Conservation (phyloP, 306 rosid species). For the Cajanus cajan region DNA sequence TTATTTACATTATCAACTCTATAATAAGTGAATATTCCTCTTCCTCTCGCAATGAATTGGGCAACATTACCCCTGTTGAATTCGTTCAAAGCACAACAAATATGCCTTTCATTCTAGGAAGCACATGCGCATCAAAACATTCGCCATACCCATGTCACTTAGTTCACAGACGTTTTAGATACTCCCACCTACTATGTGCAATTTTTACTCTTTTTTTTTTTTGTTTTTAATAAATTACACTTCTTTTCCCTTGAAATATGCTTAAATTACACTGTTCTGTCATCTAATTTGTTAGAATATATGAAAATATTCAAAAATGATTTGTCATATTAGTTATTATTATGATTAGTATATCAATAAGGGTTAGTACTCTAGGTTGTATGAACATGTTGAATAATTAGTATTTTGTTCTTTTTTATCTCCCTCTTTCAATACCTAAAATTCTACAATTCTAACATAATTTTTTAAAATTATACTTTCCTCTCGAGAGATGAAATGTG, state of each 20-base stretch:
- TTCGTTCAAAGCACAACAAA: neutral
- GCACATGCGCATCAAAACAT: neutral
- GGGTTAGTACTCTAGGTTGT: neutral
- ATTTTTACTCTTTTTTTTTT: neutral
- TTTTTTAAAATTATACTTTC: neutral
- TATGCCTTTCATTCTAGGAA: neutral
- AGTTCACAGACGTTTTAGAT: neutral
- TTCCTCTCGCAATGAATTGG: conserved; percentile 14
- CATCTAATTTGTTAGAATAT: neutral
- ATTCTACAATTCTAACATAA: neutral
- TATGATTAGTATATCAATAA: neutral
- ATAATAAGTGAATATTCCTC: conserved; percentile 16
- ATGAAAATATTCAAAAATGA: neutral
- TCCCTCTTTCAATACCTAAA: neutral
- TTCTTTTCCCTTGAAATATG: neutral
- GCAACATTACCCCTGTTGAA: neutral
- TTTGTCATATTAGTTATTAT: neutral
- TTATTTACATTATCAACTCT: conserved; percentile 1
- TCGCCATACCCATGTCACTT: neutral
- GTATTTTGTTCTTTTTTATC: neutral
- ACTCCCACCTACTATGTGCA: neutral
- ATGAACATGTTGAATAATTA: neutral
- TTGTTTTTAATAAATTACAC: neutral
- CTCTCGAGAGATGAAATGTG: neutral
- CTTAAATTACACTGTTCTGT: neutral